These are phyloP conservation scores for Solanum medicagineum DNA, from an alignment of 257 asterid genomes.

Conservation along the genomic window DNA sequence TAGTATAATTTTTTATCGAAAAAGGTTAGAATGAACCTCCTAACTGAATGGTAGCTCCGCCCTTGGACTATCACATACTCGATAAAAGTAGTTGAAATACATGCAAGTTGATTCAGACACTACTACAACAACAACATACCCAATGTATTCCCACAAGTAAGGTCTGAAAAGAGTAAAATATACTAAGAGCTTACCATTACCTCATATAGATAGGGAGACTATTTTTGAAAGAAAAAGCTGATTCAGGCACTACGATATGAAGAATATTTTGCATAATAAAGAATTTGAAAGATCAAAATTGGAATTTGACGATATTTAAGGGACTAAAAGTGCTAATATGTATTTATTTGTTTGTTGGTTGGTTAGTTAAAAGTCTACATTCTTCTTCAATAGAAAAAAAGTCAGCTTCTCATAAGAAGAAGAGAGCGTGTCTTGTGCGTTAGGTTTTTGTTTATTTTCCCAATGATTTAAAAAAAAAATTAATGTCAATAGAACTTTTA, in stretches of 20 bases:
- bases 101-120: too few species aligned
- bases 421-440: conserved; percentile 1
- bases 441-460: background rate
- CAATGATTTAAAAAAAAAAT: background rate
- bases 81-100: too few species aligned
- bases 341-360: background rate
- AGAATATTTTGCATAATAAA: background rate
- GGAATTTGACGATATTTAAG: background rate
- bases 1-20: too few species aligned
- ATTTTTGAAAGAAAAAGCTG: background rate
- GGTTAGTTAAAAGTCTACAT: background rate
- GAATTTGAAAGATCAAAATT: background rate
- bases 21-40: too few species aligned
- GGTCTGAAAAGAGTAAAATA: too few species aligned
- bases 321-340: background rate
- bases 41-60: too few species aligned
- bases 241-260: accelerated
- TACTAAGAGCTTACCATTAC: too few species aligned
- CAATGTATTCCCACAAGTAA: too few species aligned
- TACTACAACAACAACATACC: too few species aligned
- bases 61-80: too few species aligned
- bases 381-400: background rate
- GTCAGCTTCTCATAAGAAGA: background rate
- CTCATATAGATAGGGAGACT: too few species aligned
- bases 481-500: background rate